These are phyloP conservation scores for Misopates orontium DNA, from an alignment of 257 asterid genomes.

Conservation along the genomic window DNA sequence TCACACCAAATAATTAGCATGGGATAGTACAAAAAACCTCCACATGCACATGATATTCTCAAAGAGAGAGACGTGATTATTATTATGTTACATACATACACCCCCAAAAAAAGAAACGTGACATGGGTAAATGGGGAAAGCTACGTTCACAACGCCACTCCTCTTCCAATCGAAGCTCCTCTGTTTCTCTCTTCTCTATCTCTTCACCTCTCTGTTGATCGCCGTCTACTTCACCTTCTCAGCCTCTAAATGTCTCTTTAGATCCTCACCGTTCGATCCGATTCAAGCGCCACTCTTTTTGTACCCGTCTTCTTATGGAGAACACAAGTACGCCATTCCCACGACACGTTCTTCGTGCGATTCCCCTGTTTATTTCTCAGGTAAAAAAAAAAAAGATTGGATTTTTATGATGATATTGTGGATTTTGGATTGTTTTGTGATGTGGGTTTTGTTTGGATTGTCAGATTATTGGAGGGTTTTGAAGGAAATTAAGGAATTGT, in stretches of 20 bases:
- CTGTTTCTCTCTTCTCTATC: constrained; percentile 72
- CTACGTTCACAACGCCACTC: constrained; percentile 56
- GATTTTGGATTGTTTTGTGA: constrained; percentile 5
- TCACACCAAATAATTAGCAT: no score
- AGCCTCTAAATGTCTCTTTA: constrained; percentile 62
- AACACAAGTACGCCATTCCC: constrained; percentile 79
- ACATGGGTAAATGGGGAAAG: constrained; percentile 38
- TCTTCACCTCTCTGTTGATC: constrained; percentile 53
- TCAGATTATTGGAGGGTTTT: constrained; percentile 63
- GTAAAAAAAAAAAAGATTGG: constrained; percentile 28
- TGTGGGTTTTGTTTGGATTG: constrained; percentile 23
- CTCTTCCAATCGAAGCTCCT: constrained; percentile 73
- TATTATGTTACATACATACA: no score
- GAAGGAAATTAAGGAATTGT: constrained; percentile 41
- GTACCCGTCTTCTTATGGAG: constrained; percentile 88
- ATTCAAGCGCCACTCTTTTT: constrained; percentile 60
- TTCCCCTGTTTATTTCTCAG: constrained; percentile 83
- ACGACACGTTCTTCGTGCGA: constrained; percentile 74
- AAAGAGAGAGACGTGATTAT: no score
- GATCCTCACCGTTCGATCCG: constrained; percentile 76
- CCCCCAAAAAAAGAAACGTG: no score
- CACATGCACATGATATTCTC: no score
- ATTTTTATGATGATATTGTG: neutral
- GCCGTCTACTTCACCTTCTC: constrained; percentile 56
- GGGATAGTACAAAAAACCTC: no score